These are phyloP conservation scores for Cucurbita argyrosperma DNA, from an alignment of 306 rosid genomes.

Conservation along the genomic window DNA sequence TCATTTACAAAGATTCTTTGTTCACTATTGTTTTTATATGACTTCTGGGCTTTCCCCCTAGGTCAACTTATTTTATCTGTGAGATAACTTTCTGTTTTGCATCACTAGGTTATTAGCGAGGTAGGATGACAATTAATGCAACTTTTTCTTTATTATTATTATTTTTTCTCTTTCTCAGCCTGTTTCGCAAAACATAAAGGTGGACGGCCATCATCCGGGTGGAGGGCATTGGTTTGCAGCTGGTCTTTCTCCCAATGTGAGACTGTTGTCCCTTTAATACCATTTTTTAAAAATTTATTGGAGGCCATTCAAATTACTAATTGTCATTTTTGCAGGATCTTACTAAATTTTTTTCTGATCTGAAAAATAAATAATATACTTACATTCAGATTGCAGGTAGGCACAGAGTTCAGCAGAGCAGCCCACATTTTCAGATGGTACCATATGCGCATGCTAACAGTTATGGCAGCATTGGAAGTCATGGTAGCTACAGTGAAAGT, in stretches of 20 bases:
- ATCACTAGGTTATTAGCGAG: background rate
- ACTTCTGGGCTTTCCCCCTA: background rate
- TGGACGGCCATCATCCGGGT: slow-evolving; percentile 97
- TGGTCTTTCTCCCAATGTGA: slow-evolving; percentile 96
- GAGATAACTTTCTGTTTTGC: background rate
- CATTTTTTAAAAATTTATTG: background rate
- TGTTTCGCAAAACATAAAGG: slow-evolving; percentile 74
- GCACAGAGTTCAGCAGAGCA: slow-evolving; percentile 52
- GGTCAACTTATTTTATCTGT: background rate
- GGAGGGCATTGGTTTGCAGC: slow-evolving; percentile 99
- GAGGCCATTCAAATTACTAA: slow-evolving; percentile 7
- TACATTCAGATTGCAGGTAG: slow-evolving; percentile 57
- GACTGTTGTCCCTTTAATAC: slow-evolving; percentile 16
- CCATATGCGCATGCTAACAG: slow-evolving; percentile 69
- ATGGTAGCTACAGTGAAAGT: slow-evolving; percentile 84
- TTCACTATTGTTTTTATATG: background rate
- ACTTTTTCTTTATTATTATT: background rate
- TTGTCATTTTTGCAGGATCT: slow-evolving; percentile 4
- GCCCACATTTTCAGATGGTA: slow-evolving; percentile 71
- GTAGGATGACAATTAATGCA: background rate
- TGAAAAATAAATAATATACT: slow-evolving; percentile 9
- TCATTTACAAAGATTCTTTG: background rate
- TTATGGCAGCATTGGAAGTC: slow-evolving; percentile 89
- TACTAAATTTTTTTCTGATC: background rate
- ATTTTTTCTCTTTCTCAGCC: slow-evolving; percentile 28